Base-by-base conservation (phyloP, 2,329 filamentous ascomycete species). In the Claviceps cyperi region DNA sequence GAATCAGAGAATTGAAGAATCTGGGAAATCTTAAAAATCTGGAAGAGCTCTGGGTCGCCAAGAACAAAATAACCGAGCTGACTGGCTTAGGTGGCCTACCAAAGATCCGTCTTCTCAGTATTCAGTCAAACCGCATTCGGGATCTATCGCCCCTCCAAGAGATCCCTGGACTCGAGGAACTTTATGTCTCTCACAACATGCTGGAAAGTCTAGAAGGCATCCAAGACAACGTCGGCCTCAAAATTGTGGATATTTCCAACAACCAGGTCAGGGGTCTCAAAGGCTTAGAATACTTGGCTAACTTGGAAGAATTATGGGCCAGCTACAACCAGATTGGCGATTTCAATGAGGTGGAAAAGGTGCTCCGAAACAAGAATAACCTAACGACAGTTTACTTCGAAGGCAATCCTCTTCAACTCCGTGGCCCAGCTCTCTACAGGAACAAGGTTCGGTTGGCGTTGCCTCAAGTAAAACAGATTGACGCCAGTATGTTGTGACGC, bases 101-200 rank as follows among this genome's bases (percentile, higher is more conserved):
- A 8, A 90, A 86, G 58, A 77, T 98, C 44, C 84, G 83, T 55
- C 86, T 97, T 47, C 80, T 98, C 48, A 94, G 87, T 60, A 89
- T 98, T 59, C 92, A 97, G 68, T 92, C 89, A 40, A 98, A 98
- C 71, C 85, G 92, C 47, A 85, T 98, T 57, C 83, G 80, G 51
- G 77, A 81, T 55, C 77, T 98, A 15, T 74, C 80, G 11, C 88
- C 88, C 2, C 77, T 98, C 17, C 76, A 77, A n/a, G 72, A 79
- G 9, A 78, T 91, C 1, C 75, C 79, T 4, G 78, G 80, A 47
- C 81, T 98, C 0, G 87, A 96, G 66, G 92, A 98, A 67, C 76
- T 98, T 13, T 96, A 98, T 68, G 84, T 97, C 57, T 94, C 89
- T 5, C 88, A 98, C 73, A 98, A 98, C 64, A 80, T 84, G n/a